Conservation (phyloP, 2,329 filamentous ascomycete species). For the Hypoxylon sp. region DNA sequence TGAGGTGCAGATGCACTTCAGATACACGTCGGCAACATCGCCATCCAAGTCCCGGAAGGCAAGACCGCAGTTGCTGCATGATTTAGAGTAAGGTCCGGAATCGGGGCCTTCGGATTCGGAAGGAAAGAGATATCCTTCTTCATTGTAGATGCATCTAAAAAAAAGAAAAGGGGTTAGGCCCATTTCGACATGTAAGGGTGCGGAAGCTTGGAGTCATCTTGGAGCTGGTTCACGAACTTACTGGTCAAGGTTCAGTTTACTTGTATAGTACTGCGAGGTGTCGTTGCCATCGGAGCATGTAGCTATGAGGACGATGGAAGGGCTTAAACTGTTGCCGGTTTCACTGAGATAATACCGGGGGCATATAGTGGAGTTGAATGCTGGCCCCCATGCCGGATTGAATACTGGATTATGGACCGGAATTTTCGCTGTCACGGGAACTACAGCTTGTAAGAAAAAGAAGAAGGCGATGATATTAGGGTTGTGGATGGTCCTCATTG, state of each 20-base stretch:
- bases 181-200: background rate
- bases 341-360: constrained; percentile 15
- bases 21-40: background rate
- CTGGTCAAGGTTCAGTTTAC: constrained; percentile 24
- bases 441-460: background rate
- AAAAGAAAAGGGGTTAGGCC: background rate
- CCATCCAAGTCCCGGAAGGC: background rate
- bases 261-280: constrained; percentile 16
- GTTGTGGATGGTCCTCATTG: constrained; percentile 8
- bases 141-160: constrained; percentile 17
- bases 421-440: background rate
- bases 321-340: background rate
- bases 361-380: constrained; percentile 8
- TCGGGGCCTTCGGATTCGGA: background rate
- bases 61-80: constrained; percentile 12
- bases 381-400: background rate
- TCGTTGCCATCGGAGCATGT: constrained; percentile 1
- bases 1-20: constrained; percentile 2
- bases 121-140: constrained; percentile 9
- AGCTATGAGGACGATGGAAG: constrained; percentile 6
- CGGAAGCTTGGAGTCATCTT: background rate
- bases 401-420: background rate
- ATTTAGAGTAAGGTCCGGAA: constrained; percentile 1
- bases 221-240: constrained; percentile 6
- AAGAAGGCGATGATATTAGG: background rate